These are phyloP conservation scores for Vigna unguiculata DNA, from an alignment of 306 rosid genomes.

Conservation along the genomic window DNA sequence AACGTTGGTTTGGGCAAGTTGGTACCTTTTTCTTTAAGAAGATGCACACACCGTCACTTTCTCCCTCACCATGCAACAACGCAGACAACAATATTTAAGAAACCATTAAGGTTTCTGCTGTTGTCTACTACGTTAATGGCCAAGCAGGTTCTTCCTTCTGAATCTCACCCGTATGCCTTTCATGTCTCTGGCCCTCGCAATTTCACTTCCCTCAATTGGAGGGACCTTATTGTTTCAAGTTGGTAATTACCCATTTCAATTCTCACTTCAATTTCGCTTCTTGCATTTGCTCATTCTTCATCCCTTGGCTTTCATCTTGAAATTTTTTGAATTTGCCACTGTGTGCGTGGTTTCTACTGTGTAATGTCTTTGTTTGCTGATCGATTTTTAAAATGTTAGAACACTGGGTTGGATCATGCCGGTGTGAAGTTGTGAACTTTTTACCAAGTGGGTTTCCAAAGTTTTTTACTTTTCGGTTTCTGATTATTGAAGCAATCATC, in stretches of 20 bases:
- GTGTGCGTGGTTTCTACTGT: slow-evolving; percentile 15
- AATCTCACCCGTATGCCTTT: slow-evolving; percentile 83
- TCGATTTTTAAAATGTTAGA: slow-evolving; percentile 14
- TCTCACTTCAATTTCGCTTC: not conserved
- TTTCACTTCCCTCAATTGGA: slow-evolving; percentile 78
- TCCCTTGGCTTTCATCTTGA: not conserved
- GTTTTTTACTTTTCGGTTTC: slow-evolving; percentile 11
- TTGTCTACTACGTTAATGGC: slow-evolving; percentile 48
- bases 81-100: slow-evolving; percentile 37
- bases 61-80: slow-evolving; percentile 26
- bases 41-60: not conserved
- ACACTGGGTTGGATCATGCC: slow-evolving; percentile 24
- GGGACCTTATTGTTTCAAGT: slow-evolving; percentile 77
- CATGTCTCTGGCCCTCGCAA: slow-evolving; percentile 96
- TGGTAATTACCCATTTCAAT: slow-evolving; percentile 67
- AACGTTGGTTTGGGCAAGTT: not conserved
- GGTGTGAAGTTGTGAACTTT: slow-evolving; percentile 40
- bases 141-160: slow-evolving; percentile 34
- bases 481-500: slow-evolving; percentile 22
- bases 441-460: slow-evolving; percentile 23
- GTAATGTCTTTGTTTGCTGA: not conserved
- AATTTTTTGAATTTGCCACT: not conserved
- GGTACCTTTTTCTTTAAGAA: not conserved
- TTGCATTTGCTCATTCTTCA: slow-evolving; percentile 15
- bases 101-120: slow-evolving; percentile 13